Evolutionary conservation across 768 basidiomycete genomes (phyloP), one percentile per base, ranked within the genome.

Genomic region (Russula emetica): DNA sequence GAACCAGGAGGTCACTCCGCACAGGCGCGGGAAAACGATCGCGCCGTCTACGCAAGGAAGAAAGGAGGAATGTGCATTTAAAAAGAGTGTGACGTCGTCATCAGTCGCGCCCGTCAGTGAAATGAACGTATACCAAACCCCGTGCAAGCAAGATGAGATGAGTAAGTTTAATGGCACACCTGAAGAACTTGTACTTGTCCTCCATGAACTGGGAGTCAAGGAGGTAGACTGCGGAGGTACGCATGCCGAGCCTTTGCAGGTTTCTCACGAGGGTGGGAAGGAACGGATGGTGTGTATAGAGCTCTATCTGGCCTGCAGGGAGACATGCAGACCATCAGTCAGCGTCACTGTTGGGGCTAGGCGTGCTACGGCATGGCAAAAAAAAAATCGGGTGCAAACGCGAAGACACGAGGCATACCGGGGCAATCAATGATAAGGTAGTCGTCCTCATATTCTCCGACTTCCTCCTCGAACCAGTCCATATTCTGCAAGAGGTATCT

Each of bases 151-250:
- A 47, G 56, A 36, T 26, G 57, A 40, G 52, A 9, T n/a, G 62
- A 44, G 62, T 47, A 28, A 20, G 49, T n/a, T 18, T 40, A 5
- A 42, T 24, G 61, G 63, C 69, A 38, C 55, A 87, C 91, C 90
- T 90, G 76, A 99, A 99, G 77, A 97, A 99, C 72, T 99, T 99
- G 75, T 94, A 91, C 68, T 90, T 88, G 75, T 99, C 97, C 76
- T 99, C 97, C 94, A 98, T 98, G 76, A 99, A 99, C 70, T 99
- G 97, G 0, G 92, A 94, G 72, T 99, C 97, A 66, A 99, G 86
- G 47, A 99, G 83, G 73, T 98, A 99, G 34, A 85, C 86, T 4
- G 91, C 92, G 70, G 88, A 92, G n/a, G 85, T 85, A 62, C 95
- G 81, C 65, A 98, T 87, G 52, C 90, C 87, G 73, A 95, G 80